Evolutionary conservation across 2,329 filamentous ascomycete species (phyloP).

Genomic region (Fusarium zealandicum): DNA sequence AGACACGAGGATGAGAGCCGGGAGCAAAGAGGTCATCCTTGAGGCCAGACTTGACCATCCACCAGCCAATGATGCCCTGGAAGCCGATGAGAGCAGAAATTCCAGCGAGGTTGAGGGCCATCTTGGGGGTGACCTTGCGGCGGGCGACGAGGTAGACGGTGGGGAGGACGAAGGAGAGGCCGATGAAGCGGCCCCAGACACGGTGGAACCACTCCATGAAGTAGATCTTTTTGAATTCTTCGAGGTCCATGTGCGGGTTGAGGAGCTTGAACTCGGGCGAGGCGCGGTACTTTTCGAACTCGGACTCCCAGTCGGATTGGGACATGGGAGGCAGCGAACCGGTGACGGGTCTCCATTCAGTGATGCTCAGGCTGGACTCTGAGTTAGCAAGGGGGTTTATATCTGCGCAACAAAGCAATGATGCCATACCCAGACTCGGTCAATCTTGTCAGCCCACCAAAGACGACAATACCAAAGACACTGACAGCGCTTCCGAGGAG

Average conservation of each 20-base stretch:
- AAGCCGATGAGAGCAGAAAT: slow-evolving; percentile 92
- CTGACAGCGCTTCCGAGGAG: slow-evolving; percentile 88
- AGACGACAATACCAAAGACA: slow-evolving; percentile 96
- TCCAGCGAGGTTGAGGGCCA: slow-evolving; percentile 79
- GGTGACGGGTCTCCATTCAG: slow-evolving; percentile 97
- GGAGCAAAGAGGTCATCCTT: slow-evolving; percentile 95
- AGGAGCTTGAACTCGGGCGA: slow-evolving; percentile 92
- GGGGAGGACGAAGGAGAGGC: slow-evolving; percentile 86
- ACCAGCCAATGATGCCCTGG: slow-evolving; percentile 96
- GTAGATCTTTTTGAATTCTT: slow-evolving; percentile 98
- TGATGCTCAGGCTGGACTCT: slow-evolving; percentile 81
- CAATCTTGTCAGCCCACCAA: slow-evolving; percentile 89
- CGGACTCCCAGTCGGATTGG: slow-evolving; percentile 83
- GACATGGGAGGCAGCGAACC: slow-evolving; percentile 86
- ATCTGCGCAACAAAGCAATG: not conserved
- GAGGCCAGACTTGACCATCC: slow-evolving; percentile 98
- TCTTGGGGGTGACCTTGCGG: slow-evolving; percentile 76
- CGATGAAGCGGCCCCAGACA: slow-evolving; percentile 91
- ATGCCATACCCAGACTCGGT: slow-evolving; percentile 91
- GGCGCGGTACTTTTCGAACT: slow-evolving; percentile 90
- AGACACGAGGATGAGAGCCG: slow-evolving; percentile 89
- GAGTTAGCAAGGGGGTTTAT: slow-evolving; percentile 3
- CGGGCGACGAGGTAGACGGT: slow-evolving; percentile 87
- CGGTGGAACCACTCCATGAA: slow-evolving; percentile 99
- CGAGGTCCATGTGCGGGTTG: slow-evolving; percentile 90